Evolutionary conservation across 2,329 filamentous ascomycete genomes (phyloP), one percentile per base, ranked within the genome.

Genomic region (Septoria linicola): DNA sequence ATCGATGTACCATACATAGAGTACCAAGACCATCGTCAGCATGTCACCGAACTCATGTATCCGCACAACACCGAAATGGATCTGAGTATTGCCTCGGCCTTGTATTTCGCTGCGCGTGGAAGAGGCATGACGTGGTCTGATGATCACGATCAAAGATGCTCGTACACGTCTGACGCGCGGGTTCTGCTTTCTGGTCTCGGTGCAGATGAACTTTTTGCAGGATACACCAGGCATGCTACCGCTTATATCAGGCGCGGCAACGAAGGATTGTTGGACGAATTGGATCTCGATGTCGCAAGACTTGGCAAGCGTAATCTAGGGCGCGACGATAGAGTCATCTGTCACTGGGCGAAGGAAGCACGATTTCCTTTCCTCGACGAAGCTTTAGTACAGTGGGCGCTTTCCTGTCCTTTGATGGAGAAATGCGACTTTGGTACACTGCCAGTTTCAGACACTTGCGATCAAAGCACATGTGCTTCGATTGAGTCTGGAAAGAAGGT

Each of bases 1-100:
- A 78, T 96, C 49, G 86, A 99, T 64, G 76, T 99, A 21, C 87
- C 92, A 0, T 96, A 92, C 66, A 66, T 76, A 4, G 87, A 95
- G 61, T 87, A 85, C 0, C 66, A 84, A 36, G 76, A 78, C 2
- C 87, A 95, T 62, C 82, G 88, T 55, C 64, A 78, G 2, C 78
- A 78, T 20, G 80, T 99, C 16, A 80, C 91, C 31, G 78, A 81
- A 2, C 76, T 99, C 14, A 96, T 99, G 68, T 79, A 87, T 60
- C 93, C 93, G 0, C 93, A 99, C 70, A 92, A 96, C 60, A 99
- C 93, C 0, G 93, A 99, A 70, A 99, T 99, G 93, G 93, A 99
- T 64, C 77, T 99, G 1, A 99, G 93, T 3, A 99, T 99, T 62
- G 87, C 88, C 0, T 86, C 81, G 61, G 93, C 93, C 0, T 76